phyloP scores from a whole-genome alignment of 2,329 filamentous ascomycete species.

The Alternaria infectoria region DNA sequence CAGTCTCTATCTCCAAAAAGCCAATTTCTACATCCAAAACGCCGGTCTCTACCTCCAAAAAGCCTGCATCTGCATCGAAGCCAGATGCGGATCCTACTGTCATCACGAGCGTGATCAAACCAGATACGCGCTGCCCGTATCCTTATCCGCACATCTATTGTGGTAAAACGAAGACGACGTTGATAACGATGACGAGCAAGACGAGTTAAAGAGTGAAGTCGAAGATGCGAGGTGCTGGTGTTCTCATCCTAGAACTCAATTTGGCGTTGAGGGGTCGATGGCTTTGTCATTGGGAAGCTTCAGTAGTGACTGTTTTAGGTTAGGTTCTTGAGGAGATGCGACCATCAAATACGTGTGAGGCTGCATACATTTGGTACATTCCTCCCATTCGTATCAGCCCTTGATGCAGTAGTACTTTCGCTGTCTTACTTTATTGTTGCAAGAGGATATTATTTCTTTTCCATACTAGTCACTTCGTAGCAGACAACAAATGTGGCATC shows the following conservation, averaged over 20 bases:
- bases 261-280: not conserved
- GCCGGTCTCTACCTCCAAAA: not conserved
- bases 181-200: not conserved
- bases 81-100: not conserved
- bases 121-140: conserved; percentile 37
- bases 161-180: conserved; percentile 19
- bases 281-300: not conserved
- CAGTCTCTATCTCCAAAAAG: not conserved
- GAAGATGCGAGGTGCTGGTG: not conserved
- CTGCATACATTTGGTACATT: not conserved
- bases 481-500: not conserved
- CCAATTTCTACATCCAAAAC: too few species aligned
- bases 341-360: not conserved
- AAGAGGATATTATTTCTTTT: not conserved
- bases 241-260: not conserved
- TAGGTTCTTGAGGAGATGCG: not conserved
- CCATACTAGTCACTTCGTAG: not conserved
- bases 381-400: not conserved
- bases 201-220: not conserved
- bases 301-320: not conserved
- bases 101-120: conserved; percentile 12
- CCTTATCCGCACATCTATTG: conserved; percentile 36
- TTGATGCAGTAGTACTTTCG: not conserved
- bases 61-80: not conserved
- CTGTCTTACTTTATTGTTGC: not conserved